Conservation (phyloP, 1,284 basidiomycete species). For the Stereum hirsutum region DNA sequence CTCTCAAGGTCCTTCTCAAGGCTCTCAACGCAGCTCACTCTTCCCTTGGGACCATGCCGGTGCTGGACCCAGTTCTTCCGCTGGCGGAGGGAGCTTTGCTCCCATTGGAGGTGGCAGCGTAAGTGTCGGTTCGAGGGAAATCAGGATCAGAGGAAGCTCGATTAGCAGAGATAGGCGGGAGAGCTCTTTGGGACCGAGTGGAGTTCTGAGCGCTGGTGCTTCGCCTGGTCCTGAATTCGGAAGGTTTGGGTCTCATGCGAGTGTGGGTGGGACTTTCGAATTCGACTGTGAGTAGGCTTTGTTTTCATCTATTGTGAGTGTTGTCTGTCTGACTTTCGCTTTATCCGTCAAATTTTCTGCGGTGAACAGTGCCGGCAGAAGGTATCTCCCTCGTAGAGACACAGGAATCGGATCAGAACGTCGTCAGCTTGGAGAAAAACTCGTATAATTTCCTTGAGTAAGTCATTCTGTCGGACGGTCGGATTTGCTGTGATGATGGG, state of each 20-base stretch:
- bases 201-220: constrained; percentile 23
- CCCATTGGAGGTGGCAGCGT: constrained; percentile 33
- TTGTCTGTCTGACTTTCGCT: constrained; percentile 12
- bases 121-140: constrained; percentile 41
- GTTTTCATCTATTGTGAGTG: not conserved
- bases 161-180: constrained; percentile 33
- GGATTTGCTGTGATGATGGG: not conserved
- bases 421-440: constrained; percentile 57
- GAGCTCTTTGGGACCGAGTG: constrained; percentile 10
- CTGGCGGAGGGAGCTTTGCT: constrained; percentile 18
- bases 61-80: constrained; percentile 46
- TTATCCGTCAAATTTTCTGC: not conserved
- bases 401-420: constrained; percentile 44
- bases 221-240: constrained; percentile 37
- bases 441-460: constrained; percentile 75
- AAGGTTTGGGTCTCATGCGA: constrained; percentile 26
- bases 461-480: constrained; percentile 14
- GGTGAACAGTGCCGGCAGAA: constrained; percentile 21
- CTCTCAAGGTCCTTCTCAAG: constrained; percentile 26
- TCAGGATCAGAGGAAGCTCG: constrained; percentile 44
- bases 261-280: constrained; percentile 52
- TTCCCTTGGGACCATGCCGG: constrained; percentile 81
- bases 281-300: constrained; percentile 45
- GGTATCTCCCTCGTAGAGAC: constrained; percentile 27
- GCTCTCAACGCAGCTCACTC: constrained; percentile 57